Conservation (phyloP, 2,329 filamentous ascomycete genomes). For the Graphilbum fragrans region DNA sequence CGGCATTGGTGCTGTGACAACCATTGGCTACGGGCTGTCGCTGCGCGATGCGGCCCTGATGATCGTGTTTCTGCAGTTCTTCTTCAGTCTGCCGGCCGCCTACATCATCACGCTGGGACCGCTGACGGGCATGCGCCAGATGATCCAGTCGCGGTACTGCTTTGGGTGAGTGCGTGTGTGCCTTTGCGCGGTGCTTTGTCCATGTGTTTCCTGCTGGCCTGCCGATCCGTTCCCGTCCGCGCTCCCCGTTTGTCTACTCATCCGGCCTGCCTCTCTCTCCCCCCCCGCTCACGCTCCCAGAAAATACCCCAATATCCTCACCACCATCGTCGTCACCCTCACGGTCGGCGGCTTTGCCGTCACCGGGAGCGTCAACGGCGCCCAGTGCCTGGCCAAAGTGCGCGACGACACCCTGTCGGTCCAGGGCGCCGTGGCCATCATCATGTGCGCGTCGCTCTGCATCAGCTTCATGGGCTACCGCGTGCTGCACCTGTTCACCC, state of each 20-base stretch:
- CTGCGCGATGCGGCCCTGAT: conserved; percentile 45
- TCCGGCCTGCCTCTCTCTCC: conserved; percentile 33
- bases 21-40: conserved; percentile 29
- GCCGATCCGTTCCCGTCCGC: no score
- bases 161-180: no score
- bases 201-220: not conserved
- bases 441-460: conserved; percentile 15
- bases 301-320: conserved; percentile 43
- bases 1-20: conserved; percentile 40
- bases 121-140: conserved; percentile 51
- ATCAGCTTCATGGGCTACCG: conserved; percentile 9
- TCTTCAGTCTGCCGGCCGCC: conserved; percentile 40
- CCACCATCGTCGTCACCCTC: conserved; percentile 48
- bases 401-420: conserved; percentile 39
- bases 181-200: conserved; percentile 20
- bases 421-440: conserved; percentile 45
- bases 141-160: conserved; percentile 51
- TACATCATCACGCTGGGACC: conserved; percentile 47
- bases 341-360: conserved; percentile 50
- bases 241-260: no score
- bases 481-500: conserved; percentile 8
- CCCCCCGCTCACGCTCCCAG: conserved; percentile 37
- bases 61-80: conserved; percentile 50
- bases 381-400: no score
- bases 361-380: conserved; percentile 47